Evolutionary conservation across 2,329 filamentous ascomycete genomes (phyloP).

Genomic region (Phialemonium atrogriseum): DNA sequence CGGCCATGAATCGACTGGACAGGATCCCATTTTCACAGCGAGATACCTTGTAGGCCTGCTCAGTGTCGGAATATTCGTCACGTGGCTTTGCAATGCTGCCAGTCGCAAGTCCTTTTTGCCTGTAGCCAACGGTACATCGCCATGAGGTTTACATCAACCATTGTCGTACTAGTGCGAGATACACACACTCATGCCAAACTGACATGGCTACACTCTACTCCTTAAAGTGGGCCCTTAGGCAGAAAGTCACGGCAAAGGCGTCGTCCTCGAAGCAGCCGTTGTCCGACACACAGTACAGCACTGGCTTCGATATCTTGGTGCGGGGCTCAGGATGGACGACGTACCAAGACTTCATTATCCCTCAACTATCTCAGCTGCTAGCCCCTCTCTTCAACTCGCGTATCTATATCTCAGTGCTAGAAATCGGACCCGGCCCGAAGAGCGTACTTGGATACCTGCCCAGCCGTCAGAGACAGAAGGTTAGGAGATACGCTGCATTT

Average conservation of each 20-base stretch:
- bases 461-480: constrained; percentile 25
- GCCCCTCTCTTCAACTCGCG: constrained; percentile 30
- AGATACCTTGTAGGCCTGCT: no score
- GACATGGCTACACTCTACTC: constrained; percentile 35
- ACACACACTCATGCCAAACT: not conserved
- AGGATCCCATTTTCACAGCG: no score
- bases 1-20: no score
- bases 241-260: constrained; percentile 16
- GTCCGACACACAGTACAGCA: constrained; percentile 38
- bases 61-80: no score
- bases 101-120: no score
- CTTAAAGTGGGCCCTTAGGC: constrained; percentile 31
- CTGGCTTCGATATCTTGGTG: constrained; percentile 36
- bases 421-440: constrained; percentile 50
- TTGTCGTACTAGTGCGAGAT: not conserved
- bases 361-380: constrained; percentile 36
- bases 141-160: no score
- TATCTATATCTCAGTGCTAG: constrained; percentile 40
- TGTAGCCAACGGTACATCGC: no score
- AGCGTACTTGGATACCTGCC: constrained; percentile 45
- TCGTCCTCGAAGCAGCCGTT: constrained; percentile 24
- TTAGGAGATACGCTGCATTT: constrained; percentile 44
- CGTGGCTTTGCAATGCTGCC: no score
- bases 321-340: constrained; percentile 23
- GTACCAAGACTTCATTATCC: constrained; percentile 44